These are phyloP conservation scores for Fulvia fulva DNA, from an alignment of 2,329 filamentous ascomycete genomes.

Conservation along the genomic window DNA sequence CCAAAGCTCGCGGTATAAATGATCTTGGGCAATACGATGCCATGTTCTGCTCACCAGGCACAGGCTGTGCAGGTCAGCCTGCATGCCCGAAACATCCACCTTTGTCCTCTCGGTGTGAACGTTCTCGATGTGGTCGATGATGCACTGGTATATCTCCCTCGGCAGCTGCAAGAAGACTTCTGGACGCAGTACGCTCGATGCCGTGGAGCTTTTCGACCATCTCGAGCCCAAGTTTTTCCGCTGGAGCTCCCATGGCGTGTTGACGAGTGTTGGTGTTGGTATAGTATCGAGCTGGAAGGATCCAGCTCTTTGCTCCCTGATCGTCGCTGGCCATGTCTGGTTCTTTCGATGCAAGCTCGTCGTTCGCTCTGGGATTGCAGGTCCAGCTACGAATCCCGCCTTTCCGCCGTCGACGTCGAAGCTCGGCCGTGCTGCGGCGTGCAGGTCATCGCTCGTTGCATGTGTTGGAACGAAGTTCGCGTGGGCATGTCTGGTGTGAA, in stretches of 20 bases:
- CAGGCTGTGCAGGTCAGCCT: conserved; percentile 52
- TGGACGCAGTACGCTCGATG: conserved; percentile 23
- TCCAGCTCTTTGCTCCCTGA: conserved; percentile 6
- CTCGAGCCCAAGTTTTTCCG: conserved; percentile 19
- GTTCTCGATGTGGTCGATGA: conserved; percentile 48
- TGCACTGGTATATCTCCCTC: conserved; percentile 52
- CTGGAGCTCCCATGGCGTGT: conserved; percentile 39
- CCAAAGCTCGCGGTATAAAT: conserved; percentile 44
- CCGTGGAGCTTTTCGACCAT: conserved; percentile 16
- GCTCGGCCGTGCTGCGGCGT: neutral
- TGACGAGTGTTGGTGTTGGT: conserved; percentile 23
- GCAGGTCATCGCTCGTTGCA: conserved; percentile 22
- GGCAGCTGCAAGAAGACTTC: conserved; percentile 48
- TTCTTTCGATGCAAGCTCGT: conserved; percentile 15
- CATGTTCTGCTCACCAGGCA: conserved; percentile 54
- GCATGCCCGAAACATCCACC: conserved; percentile 52
- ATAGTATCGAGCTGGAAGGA: conserved; percentile 12
- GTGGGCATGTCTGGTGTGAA: conserved; percentile 19
- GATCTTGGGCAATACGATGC: conserved; percentile 49
- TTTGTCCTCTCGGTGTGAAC: conserved; percentile 36
- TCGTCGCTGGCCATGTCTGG: conserved; percentile 18
- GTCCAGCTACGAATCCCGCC: neutral
- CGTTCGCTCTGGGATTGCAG: conserved; percentile 17
- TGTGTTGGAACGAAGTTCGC: conserved; percentile 23
- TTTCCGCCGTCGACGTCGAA: neutral